Percentiles rank a stretch among this genome's conserved stretches.
Conservation (phyloP, 352 stramenopile species). For the Globisporangium cystogenes region DNA sequence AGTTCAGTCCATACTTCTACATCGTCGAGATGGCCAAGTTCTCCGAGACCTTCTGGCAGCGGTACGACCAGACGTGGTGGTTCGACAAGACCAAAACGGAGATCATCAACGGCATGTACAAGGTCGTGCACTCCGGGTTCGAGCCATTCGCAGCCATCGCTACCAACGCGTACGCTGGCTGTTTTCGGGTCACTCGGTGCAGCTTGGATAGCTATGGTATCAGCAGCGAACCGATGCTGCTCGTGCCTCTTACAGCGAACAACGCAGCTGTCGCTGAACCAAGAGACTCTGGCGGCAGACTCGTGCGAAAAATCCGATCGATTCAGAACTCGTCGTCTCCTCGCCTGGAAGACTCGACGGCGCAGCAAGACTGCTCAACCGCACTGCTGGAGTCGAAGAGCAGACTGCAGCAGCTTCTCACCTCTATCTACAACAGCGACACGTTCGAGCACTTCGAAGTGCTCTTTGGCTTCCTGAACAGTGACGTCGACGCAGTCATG, state of each 20-base stretch:
- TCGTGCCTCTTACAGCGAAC: slow-evolving; percentile 24
- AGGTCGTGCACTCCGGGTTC: slow-evolving; percentile 39
- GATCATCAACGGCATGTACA: slow-evolving; percentile 62
- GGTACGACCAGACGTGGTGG: slow-evolving; percentile 78
- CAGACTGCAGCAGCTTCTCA: slow-evolving; percentile 19
- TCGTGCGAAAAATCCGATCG: slow-evolving; percentile 8
- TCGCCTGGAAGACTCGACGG: neutral
- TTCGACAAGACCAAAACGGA: slow-evolving; percentile 72
- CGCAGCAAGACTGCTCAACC: slow-evolving; percentile 4
- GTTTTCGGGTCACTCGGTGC: slow-evolving; percentile 47
- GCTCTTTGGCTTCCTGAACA: slow-evolving; percentile 8
- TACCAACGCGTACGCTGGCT: slow-evolving; percentile 50
- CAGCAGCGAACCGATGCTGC: slow-evolving; percentile 48
- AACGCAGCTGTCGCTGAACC: neutral
- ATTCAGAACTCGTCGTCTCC: slow-evolving; percentile 1
- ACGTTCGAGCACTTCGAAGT: slow-evolving; percentile 3
- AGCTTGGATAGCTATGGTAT: slow-evolving; percentile 40
- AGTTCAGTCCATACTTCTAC: slow-evolving; percentile 50
- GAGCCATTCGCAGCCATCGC: slow-evolving; percentile 30
- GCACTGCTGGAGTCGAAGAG: slow-evolving; percentile 9
- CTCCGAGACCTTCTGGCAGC: slow-evolving; percentile 60
- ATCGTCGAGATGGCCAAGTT: slow-evolving; percentile 62
- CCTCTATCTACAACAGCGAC: slow-evolving; percentile 14
- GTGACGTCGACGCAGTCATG: slow-evolving; percentile 4
- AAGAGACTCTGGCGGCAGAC: neutral